Base-by-base conservation (phyloP, 139 green algal genomes). In the Tetraselmis chui region DNA sequence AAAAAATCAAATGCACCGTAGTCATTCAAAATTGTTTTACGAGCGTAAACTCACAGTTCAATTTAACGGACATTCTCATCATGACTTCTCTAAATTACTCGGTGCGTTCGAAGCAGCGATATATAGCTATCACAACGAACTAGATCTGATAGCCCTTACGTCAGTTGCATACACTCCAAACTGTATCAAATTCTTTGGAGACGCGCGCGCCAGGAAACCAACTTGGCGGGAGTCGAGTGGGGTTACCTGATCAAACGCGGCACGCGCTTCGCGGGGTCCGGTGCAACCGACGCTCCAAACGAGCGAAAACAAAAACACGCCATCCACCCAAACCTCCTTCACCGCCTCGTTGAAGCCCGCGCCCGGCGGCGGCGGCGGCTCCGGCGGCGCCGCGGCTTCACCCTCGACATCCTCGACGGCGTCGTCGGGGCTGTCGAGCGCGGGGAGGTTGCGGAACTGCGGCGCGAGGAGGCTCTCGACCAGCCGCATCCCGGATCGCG, bases 251-350 rank as follows among this genome's bases (percentile, higher is more conserved):
- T 95, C 83, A 77, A 95, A 94, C 76, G 88, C 86, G 25, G 32
- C 67, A 25, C 92, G 85, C 27, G 82, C 86, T 5, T 90, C 89
- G 29, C 59, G 85, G 82, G 92, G 87, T 1, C 87, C 88, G 22
- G 90, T 95, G 76, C 81, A 85, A 5, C 92, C 92, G 2, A 89
- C 80, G 24, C 83, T 88, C 92, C 92, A 95, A 1, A 92, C 85
- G 32, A 93, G 28, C 22, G 89, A 78, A 79, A 95, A 95, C 45
- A 95, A 81, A 84, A 93, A 89, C 26, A 86, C 59, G 1, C 83
- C 84, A 81, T 95, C 89, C 23, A 92, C 79, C 87, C 90, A 85
- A 76, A 87, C 76, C 22, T 84, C 78, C 83, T 91, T 86, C 29
- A 79, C 86, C 24, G 85, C 76, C 24, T 93, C 90, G 58, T 94